Evolutionary conservation across 495 filamentous ascomycete genomes (phyloP), one percentile per base, ranked within the genome.

Genomic region (Daldinia loculata): DNA sequence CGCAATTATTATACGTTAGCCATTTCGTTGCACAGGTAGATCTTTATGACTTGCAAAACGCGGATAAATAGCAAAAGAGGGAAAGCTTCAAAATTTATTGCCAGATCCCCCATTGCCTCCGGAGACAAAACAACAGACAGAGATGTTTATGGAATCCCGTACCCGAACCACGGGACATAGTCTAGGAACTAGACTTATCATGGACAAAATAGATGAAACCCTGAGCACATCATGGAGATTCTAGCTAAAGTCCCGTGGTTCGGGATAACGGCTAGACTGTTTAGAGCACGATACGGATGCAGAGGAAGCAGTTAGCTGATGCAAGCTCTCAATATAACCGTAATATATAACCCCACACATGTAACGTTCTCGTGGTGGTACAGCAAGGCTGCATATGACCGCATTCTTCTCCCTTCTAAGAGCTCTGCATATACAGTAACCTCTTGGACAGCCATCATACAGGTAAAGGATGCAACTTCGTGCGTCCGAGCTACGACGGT

Each of bases 261-360:
- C 60, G 69, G 63, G 58, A 51, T 2, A 38, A 41, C 48, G 63
- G 58, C 36, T 56, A 27, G 63, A 15, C 38, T 51, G 22, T 17
- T 19, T 50, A 19, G 38, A 24, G 19, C 56, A 24, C 61, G 27
- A 56, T 59, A 61, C 56, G 50, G 38, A 27, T 17, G 22, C 36
- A 26, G 36, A 59, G 14, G 36, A 67, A 63, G 36, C 27, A 61
- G 43, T 50, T 48, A 19, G 39, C 50, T 26, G 17, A 38, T 30
- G 24, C n/a, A 62, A 30, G 51, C 36, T 19, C 30, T 51, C 61
- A 68, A 73, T 73, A 73, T 69, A 73, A 50, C 65, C 70, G 66
- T 57, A 73, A 69, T 69, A 69, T 69, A 61, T 24, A 66, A 66
- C 70, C 66, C 70, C 70, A 73, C 70, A 73, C 51, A 73, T 73